Evolutionary conservation across 1,284 basidiomycete species (phyloP).

Genomic region (Boletus mariae): DNA sequence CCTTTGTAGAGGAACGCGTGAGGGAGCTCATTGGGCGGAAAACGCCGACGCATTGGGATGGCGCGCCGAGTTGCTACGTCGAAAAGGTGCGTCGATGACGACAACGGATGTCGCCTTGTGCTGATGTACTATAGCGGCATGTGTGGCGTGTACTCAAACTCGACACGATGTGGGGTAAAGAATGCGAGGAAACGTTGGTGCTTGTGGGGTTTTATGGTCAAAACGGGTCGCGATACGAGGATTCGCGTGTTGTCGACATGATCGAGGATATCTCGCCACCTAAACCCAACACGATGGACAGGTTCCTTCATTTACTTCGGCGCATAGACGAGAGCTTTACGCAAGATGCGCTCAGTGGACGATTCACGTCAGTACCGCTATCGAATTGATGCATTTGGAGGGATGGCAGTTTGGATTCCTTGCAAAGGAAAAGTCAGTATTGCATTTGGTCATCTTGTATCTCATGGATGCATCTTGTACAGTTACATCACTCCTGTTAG

Average conservation of each 20-base stretch:
- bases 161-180: slow-evolving; percentile 41
- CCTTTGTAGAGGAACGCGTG: slow-evolving; percentile 43
- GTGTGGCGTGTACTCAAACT: slow-evolving; percentile 51
- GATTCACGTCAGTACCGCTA: background rate
- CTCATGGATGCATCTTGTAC: slow-evolving; percentile 1
- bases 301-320: slow-evolving; percentile 46
- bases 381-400: slow-evolving; percentile 1
- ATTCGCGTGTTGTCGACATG: slow-evolving; percentile 48
- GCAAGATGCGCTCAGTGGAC: slow-evolving; percentile 7
- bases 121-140: slow-evolving; percentile 41
- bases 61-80: slow-evolving; percentile 31
- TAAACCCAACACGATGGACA: slow-evolving; percentile 44
- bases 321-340: slow-evolving; percentile 38
- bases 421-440: background rate
- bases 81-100: slow-evolving; percentile 32
- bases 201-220: slow-evolving; percentile 57
- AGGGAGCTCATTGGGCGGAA: slow-evolving; percentile 40
- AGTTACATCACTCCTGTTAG: background rate
- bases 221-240: slow-evolving; percentile 45
- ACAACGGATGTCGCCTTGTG: background rate
- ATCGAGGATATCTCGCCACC: slow-evolving; percentile 42
- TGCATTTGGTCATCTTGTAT: slow-evolving; percentile 2
- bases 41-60: slow-evolving; percentile 38
- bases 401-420: background rate
- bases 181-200: slow-evolving; percentile 48